These are phyloP conservation scores for Suhomyces anneliseae DNA, from an alignment of 1,139 yeast genomes.

Conservation along the genomic window DNA sequence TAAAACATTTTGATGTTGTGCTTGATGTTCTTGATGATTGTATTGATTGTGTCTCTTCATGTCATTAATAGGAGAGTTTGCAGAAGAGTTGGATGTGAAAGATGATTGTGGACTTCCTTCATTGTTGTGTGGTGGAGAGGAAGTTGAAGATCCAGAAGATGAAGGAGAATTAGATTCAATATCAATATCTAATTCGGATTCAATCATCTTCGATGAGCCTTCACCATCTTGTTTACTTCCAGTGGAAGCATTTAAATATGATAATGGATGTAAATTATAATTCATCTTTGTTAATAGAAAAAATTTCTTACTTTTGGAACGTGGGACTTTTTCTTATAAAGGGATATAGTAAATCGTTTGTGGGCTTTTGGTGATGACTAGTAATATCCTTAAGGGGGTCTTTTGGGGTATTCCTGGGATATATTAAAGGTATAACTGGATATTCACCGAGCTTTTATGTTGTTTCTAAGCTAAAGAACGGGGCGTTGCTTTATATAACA, in stretches of 20 bases:
- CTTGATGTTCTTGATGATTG: constrained; percentile 7
- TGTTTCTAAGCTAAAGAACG: not conserved
- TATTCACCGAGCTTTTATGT: not conserved
- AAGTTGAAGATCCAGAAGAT: constrained; percentile 28
- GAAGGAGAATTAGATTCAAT: constrained; percentile 28
- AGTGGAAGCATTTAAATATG: constrained; percentile 42
- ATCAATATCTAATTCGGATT: constrained; percentile 30
- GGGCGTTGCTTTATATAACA: not conserved
- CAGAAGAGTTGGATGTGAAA: constrained; percentile 40
- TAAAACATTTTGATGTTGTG: constrained; percentile 2
- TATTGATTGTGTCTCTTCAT: constrained; percentile 12
- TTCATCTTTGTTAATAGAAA: constrained; percentile 24
- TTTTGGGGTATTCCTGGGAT: too few relatives aligned
- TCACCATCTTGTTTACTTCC: constrained; percentile 11
- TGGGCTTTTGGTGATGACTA: not conserved
- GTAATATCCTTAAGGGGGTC: too few relatives aligned
- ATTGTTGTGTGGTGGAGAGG: constrained; percentile 22
- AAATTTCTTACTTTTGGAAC: too few relatives aligned
- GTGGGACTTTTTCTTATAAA: not conserved
- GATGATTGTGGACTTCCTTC: constrained; percentile 36
- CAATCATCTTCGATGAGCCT: constrained; percentile 10
- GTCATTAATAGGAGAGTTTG: constrained; percentile 34
- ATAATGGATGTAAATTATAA: constrained; percentile 47
- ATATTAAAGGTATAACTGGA: too few relatives aligned
- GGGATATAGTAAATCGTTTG: not conserved